Percentiles rank a stretch among this genome's conserved stretches.
Evolutionary conservation across 139 green algal genomes (phyloP).

Genomic region (Chlamydomonas urium): DNA sequence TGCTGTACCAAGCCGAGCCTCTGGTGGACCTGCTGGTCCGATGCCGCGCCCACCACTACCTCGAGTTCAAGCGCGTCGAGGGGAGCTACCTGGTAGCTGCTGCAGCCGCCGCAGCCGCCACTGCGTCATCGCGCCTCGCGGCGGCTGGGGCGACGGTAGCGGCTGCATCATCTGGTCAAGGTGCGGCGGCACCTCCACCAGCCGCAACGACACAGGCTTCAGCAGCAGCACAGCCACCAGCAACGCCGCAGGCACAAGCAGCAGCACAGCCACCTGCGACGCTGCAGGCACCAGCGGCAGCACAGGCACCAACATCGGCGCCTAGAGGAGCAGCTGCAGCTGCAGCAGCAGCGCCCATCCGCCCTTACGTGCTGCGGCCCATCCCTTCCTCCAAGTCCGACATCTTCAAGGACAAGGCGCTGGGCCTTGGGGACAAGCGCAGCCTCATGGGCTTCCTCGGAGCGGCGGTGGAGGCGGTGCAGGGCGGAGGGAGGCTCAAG

Average conservation of each 20-base stretch:
- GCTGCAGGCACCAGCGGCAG: neutral
- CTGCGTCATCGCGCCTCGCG: too few relatives aligned
- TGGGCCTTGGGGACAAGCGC: constrained; percentile 71
- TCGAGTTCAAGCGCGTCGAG: constrained; percentile 83
- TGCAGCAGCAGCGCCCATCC: neutral
- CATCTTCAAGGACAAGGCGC: constrained; percentile 69
- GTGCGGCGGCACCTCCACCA: neutral
- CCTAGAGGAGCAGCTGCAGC: constrained; percentile 56
- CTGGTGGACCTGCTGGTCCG: constrained; percentile 70
- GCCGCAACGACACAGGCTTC: neutral
- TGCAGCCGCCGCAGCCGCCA: too few relatives aligned
- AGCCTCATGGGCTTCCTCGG: constrained; percentile 71
- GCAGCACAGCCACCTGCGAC: neutral
- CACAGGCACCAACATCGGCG: neutral
- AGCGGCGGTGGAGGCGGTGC: constrained; percentile 34
- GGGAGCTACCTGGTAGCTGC: constrained; percentile 46
- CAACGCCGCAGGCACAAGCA: neutral
- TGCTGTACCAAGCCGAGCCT: constrained; percentile 66
- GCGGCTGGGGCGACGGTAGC: neutral
- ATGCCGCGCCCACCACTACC: constrained; percentile 73
- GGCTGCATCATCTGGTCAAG: too few relatives aligned
- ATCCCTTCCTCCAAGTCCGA: constrained; percentile 70
- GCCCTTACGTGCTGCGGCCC: constrained; percentile 21
- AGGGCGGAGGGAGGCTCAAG: constrained; percentile 11
- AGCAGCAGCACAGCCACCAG: neutral